A percentile compares a stretch with the other conserved stretches of the same genome.
Conservation (phyloP, 139 green algal species). For the Chlamydomonas incerta region DNA sequence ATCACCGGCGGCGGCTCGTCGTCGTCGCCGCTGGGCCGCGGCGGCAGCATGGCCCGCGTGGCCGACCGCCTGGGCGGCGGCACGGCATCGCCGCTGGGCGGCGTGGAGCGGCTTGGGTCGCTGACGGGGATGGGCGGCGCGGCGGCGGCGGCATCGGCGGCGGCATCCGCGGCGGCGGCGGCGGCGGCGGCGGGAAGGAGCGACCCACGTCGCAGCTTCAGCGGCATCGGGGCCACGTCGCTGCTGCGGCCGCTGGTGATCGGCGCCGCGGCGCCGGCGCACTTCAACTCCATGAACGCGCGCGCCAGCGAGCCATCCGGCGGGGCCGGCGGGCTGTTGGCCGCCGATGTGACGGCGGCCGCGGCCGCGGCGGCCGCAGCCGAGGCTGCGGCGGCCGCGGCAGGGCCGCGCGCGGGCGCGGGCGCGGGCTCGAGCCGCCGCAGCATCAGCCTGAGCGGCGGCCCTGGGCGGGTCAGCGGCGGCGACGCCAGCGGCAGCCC, state of each 20-base stretch:
- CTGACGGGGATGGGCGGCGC: background rate
- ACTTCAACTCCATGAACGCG: background rate
- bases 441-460: background rate
- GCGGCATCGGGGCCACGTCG: too few relatives aligned
- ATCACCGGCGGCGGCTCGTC: background rate
- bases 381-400: background rate
- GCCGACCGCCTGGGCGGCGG: too few relatives aligned
- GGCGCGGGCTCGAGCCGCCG: background rate
- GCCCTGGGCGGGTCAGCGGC: background rate
- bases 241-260: constrained; percentile 22
- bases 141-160: background rate
- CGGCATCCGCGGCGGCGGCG: background rate
- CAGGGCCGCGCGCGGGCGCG: background rate
- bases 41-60: background rate
- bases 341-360: background rate
- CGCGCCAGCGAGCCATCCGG: background rate
- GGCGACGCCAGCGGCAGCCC: background rate
- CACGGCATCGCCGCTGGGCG: background rate
- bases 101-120: background rate
- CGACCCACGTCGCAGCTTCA: too few relatives aligned
- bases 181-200: background rate
- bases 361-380: background rate
- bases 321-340: background rate
- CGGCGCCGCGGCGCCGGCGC: background rate
- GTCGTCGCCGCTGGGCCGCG: background rate